Evolutionary conservation across 441 rosid genomes (phyloP).

Genomic region (Jatropha podagrica): DNA sequence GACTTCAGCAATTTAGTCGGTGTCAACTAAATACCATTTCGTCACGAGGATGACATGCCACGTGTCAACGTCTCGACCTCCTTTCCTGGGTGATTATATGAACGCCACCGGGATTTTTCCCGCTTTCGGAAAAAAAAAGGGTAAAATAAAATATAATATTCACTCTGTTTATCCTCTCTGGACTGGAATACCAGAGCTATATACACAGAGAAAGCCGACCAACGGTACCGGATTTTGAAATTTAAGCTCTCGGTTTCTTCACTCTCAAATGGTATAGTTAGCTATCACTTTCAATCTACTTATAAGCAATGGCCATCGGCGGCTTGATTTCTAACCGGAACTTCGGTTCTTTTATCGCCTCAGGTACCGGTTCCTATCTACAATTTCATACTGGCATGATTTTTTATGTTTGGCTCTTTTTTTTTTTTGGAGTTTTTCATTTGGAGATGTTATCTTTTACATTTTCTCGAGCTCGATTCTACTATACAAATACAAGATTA

Average conservation of each 20-base stretch:
- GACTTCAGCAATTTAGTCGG: neutral
- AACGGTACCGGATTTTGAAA: neutral
- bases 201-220: slow-evolving; percentile 14
- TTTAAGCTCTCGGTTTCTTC: slow-evolving; percentile 22
- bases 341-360: slow-evolving; percentile 56
- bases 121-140: slow-evolving; percentile 38
- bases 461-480: neutral
- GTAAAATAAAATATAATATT: neutral
- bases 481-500: neutral
- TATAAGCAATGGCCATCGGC: slow-evolving; percentile 67
- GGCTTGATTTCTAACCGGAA: slow-evolving; percentile 69
- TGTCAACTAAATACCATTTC: neutral
- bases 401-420: neutral
- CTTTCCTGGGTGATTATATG: slow-evolving; percentile 37
- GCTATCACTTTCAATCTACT: slow-evolving; percentile 18
- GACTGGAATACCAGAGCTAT: slow-evolving; percentile 9
- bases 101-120: slow-evolving; percentile 55
- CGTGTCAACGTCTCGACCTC: slow-evolving; percentile 68
- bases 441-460: neutral
- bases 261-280: slow-evolving; percentile 31
- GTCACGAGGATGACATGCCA: slow-evolving; percentile 45
- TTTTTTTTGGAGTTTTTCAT: neutral
- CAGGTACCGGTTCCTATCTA: slow-evolving; percentile 45
- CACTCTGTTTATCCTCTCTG: slow-evolving; percentile 39
- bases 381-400: neutral